These are phyloP conservation scores for Blastocystis sp. DNA, from an alignment of 352 stramenopile species.

Conservation along the genomic window DNA sequence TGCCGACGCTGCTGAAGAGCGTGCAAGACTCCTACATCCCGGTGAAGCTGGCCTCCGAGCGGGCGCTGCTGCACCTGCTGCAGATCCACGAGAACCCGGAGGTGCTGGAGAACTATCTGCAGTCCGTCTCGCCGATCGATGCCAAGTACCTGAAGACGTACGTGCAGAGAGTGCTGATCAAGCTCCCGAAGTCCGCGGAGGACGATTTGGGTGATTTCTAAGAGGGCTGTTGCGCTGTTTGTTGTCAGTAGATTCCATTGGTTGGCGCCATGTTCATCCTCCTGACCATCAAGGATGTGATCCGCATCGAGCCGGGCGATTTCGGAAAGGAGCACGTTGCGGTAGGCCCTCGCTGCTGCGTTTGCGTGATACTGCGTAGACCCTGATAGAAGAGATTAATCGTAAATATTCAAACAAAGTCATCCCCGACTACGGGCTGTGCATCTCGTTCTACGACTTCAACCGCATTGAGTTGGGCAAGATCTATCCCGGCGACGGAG, in stretches of 20 bases:
- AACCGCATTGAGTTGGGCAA: conserved; percentile 78
- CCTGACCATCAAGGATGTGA: conserved; percentile 57
- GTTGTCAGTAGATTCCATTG: background rate
- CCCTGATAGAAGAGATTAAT: conserved; percentile 83
- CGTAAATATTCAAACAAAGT: conserved; percentile 86
- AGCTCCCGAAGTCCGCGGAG: conserved; percentile 73
- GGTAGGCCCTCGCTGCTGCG: conserved; percentile 74
- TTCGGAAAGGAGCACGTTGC: conserved; percentile 44
- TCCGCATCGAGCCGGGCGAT: conserved; percentile 44
- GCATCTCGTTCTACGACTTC: conserved; percentile 83
- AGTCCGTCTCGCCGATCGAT: conserved; percentile 73
- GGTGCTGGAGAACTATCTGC: conserved; percentile 78
- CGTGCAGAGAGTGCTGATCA: conserved; percentile 80
- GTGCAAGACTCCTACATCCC: conserved; percentile 85
- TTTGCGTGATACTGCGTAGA: conserved; percentile 80
- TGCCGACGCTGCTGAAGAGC: conserved; percentile 79
- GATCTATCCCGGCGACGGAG: conserved; percentile 80
- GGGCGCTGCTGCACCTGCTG: conserved; percentile 81
- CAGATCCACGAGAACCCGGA: conserved; percentile 80
- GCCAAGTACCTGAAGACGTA: conserved; percentile 83
- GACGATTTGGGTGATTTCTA: conserved; percentile 60
- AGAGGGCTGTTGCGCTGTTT: background rate
- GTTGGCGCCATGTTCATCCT: conserved; percentile 55
- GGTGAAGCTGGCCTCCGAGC: conserved; percentile 81
- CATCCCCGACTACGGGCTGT: conserved; percentile 81